A percentile compares a stretch with the other conserved stretches of the same genome.
phyloP scores from a whole-genome alignment of 306 rosid species.

The Quercus cerris region DNA sequence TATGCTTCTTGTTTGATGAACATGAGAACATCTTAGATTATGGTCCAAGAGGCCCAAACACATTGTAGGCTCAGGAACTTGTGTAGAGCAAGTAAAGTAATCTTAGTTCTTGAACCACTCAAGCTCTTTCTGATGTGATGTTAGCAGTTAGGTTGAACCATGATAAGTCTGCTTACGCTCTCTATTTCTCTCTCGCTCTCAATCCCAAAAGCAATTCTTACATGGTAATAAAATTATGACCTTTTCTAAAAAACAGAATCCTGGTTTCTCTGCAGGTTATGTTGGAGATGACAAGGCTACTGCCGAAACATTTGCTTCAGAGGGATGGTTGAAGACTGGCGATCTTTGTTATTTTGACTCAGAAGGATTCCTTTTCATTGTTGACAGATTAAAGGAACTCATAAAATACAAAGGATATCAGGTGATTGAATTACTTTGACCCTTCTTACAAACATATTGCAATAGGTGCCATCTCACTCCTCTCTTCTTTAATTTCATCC shows the following conservation, averaged over 20 bases:
- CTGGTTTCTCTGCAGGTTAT: constrained; percentile 52
- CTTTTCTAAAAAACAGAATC: not conserved
- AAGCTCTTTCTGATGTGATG: no score
- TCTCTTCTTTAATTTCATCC: not conserved
- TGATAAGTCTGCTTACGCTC: no score
- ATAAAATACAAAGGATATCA: constrained; percentile 93
- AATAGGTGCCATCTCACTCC: not conserved
- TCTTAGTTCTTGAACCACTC: no score
- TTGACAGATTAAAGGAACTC: constrained; percentile 88
- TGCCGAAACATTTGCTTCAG: constrained; percentile 71
- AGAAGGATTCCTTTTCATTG: constrained; percentile 71
- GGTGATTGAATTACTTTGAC: constrained; percentile 38
- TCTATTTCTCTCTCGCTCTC: no score
- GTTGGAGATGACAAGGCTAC: constrained; percentile 81
- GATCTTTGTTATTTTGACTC: constrained; percentile 94
- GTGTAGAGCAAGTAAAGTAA: no score
- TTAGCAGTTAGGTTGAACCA: no score
- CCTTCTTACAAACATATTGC: not conserved
- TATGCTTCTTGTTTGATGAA: not conserved
- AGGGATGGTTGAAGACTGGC: constrained; percentile 91
- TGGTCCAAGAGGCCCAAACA: no score
- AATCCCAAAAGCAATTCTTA: no score
- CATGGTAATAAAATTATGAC: no score
- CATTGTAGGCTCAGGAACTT: no score
- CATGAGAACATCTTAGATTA: not conserved